These are phyloP conservation scores for Ophiostoma perfectum DNA, from an alignment of 2,329 filamentous ascomycete species.

Conservation along the genomic window DNA sequence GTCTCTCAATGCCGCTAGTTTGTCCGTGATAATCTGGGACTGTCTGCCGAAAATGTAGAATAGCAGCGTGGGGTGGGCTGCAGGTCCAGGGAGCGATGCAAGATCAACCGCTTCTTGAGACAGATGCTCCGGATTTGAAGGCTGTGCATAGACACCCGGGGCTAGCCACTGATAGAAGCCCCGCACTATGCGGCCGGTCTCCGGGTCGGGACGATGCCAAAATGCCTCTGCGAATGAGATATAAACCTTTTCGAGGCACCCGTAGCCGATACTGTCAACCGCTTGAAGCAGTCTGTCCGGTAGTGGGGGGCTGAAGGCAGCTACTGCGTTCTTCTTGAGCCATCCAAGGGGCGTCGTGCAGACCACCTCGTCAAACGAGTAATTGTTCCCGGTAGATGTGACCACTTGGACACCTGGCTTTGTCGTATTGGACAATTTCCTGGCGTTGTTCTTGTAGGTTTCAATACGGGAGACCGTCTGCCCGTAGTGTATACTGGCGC, in stretches of 20 bases:
- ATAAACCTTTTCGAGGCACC: constrained; percentile 59
- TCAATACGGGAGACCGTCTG: constrained; percentile 44
- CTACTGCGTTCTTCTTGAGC: constrained; percentile 53
- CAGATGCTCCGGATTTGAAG: constrained; percentile 61
- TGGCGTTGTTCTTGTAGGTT: constrained; percentile 26
- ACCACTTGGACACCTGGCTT: constrained; percentile 40
- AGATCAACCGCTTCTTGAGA: constrained; percentile 74
- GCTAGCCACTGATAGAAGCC: constrained; percentile 73
- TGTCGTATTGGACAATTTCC: constrained; percentile 19
- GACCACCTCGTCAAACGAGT: constrained; percentile 62
- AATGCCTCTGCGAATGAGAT: constrained; percentile 70
- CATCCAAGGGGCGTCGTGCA: constrained; percentile 64
- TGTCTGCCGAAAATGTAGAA: constrained; percentile 73
- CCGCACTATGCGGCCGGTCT: constrained; percentile 41
- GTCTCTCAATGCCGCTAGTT: constrained; percentile 37
- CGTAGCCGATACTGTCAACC: constrained; percentile 62
- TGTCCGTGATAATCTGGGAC: constrained; percentile 48
- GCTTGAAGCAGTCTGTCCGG: constrained; percentile 53
- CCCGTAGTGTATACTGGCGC: constrained; percentile 49
- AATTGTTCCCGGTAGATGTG: constrained; percentile 40
- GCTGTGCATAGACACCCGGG: constrained; percentile 56
- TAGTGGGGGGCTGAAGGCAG: constrained; percentile 56
- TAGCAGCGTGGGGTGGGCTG: constrained; percentile 72
- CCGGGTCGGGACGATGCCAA: constrained; percentile 51
- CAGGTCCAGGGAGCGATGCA: constrained; percentile 53